Percentiles rank a stretch among this genome's conserved stretches.
phyloP scores from a whole-genome alignment of 2,329 filamentous ascomycete genomes.

The Coniochaeta sp. region DNA sequence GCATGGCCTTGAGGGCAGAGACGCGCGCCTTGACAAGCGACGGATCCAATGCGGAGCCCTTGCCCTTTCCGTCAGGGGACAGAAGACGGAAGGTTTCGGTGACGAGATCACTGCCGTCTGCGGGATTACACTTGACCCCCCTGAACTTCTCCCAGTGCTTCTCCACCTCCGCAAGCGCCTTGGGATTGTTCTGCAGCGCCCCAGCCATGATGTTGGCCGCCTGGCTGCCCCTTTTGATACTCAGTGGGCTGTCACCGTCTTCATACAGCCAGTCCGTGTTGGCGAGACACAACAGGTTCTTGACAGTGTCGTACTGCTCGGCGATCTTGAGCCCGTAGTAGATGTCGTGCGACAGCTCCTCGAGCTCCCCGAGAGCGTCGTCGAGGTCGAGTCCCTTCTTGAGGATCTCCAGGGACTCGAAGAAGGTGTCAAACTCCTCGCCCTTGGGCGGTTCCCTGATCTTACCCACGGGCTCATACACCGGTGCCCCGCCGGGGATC shows the following conservation, averaged over 20 bases:
- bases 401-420: slow-evolving; percentile 39
- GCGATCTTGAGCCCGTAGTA: slow-evolving; percentile 60
- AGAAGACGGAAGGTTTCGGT: slow-evolving; percentile 35
- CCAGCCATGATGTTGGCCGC: slow-evolving; percentile 51
- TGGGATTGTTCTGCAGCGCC: slow-evolving; percentile 58
- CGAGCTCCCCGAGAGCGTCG: slow-evolving; percentile 47
- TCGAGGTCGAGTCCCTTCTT: slow-evolving; percentile 38
- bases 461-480: slow-evolving; percentile 48
- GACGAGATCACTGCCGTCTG: slow-evolving; percentile 17
- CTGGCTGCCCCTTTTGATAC: slow-evolving; percentile 31
- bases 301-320: slow-evolving; percentile 44
- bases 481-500: slow-evolving; percentile 43
- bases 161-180: slow-evolving; percentile 45
- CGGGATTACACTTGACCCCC: slow-evolving; percentile 25
- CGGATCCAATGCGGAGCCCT: not conserved
- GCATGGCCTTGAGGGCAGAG: slow-evolving; percentile 45
- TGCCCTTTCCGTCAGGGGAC: slow-evolving; percentile 12
- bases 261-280: slow-evolving; percentile 17
- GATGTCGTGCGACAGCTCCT: slow-evolving; percentile 59
- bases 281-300: slow-evolving; percentile 51
- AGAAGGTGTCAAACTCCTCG: slow-evolving; percentile 31
- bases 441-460: slow-evolving; percentile 43
- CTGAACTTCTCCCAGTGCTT: slow-evolving; percentile 37
- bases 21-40: slow-evolving; percentile 30
- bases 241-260: slow-evolving; percentile 12